phyloP scores from a whole-genome alignment of 768 basidiomycete genomes.

The Panus rudis region DNA sequence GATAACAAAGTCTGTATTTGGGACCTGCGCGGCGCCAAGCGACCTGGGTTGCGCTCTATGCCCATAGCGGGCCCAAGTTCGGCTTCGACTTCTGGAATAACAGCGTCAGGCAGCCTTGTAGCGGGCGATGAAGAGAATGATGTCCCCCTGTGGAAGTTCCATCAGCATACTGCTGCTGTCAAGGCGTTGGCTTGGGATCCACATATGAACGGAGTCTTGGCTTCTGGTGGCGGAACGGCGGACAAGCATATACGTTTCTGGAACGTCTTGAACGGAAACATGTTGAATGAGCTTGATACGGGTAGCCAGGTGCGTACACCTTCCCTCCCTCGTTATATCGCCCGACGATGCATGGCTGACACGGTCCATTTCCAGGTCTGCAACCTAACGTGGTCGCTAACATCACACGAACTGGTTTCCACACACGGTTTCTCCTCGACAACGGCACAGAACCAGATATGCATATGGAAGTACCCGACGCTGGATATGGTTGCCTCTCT shows the following conservation, averaged over 20 bases:
- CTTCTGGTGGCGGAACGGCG: conserved; percentile 96
- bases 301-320: conserved; percentile 75
- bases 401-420: conserved; percentile 94
- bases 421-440: conserved; percentile 96
- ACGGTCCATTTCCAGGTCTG: too few species aligned
- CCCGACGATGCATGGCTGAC: not conserved
- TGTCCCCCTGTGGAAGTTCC: conserved; percentile 86
- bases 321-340: not conserved
- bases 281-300: conserved; percentile 87
- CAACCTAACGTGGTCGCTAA: conserved; percentile 94
- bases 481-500: conserved; percentile 92
- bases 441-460: conserved; percentile 92
- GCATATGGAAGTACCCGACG: conserved; percentile 91
- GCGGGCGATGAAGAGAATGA: conserved; percentile 23
- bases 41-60: conserved; percentile 27
- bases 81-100: conserved; percentile 15
- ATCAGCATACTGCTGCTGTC: conserved; percentile 94
- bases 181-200: conserved; percentile 99
- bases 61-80: conserved; percentile 12
- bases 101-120: conserved; percentile 15
- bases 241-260: conserved; percentile 98
- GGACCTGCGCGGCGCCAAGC: conserved; percentile 70
- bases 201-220: conserved; percentile 83
- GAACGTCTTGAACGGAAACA: conserved; percentile 83
- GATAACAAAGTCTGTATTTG: conserved; percentile 99